Base-by-base conservation (phyloP, 2,329 filamentous ascomycete genomes). In the Botrytis aclada region DNA sequence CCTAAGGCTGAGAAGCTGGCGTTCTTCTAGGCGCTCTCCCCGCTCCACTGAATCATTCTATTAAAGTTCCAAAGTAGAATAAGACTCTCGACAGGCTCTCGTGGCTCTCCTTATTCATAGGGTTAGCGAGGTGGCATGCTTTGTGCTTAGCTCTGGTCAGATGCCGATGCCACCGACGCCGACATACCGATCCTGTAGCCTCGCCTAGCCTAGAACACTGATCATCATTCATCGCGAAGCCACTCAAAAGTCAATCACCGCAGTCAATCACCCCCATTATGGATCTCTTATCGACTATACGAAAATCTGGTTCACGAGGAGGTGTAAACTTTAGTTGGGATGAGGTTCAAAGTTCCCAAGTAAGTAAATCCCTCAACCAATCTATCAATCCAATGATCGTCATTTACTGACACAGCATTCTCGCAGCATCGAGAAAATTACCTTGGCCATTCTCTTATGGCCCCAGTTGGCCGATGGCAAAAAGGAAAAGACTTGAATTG, bases 301-400 rank as follows among this genome's bases (percentile, higher is more conserved):
- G 95, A 80, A 98, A 99, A 84, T 84, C 87, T 29, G 95, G 97
- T 82, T 96, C 94, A 79, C 92, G 96, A 77, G 96, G 96, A 80
- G 96, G 96, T 81, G 92, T 92, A 83, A 94, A 98, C 82, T 99
- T 99, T 85, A 95, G 91, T 84, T 98, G 96, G 96, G 93, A 95
- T 77, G 94, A 98, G 78, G 95, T 99, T 80, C 92, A 95, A 81
- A 90, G 86, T 76, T 97, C 94, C n/a, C 85, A 88, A 34, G 72
- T 73, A 64, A 64, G 65, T 45, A 8, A n/a, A 29, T 9, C 12
- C 51, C 51, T 2, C 51, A 6, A 16, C 4, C 29, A 45, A 22
- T 34, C 5, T 20, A 16, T 14, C 43, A 37, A 70, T 43, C 7
- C 6, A 37, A 45, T 43, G 60, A 9, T 9, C 22, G 9, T 37